Conservation (phyloP, 306 rosid genomes). For the Fragaria nilgerrensis region DNA sequence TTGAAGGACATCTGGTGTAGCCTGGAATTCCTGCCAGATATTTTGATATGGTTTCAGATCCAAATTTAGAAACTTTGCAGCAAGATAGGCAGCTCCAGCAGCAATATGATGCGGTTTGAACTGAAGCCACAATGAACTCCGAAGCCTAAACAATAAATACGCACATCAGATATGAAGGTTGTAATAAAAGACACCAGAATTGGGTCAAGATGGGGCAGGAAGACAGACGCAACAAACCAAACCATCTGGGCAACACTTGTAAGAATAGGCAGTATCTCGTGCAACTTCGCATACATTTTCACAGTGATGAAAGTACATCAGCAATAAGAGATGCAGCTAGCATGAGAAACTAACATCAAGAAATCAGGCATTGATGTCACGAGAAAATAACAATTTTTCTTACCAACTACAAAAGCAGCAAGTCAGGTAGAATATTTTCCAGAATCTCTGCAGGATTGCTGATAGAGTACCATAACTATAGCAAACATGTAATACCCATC, state of each 20-base stretch:
- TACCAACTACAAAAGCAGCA: slow-evolving; percentile 99
- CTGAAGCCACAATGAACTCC: slow-evolving; percentile 98
- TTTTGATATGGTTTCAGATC: slow-evolving; percentile 62
- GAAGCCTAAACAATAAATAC: slow-evolving; percentile 57
- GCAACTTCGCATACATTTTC: slow-evolving; percentile 55
- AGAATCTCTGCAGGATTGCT: slow-evolving; percentile 87
- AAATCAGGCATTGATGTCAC: slow-evolving; percentile 47
- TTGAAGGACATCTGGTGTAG: slow-evolving; percentile 87
- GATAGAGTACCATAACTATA: slow-evolving; percentile 85
- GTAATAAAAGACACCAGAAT: slow-evolving; percentile 20
- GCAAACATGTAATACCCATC: slow-evolving; percentile 60
- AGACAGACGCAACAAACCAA: slow-evolving; percentile 45
- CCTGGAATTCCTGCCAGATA: slow-evolving; percentile 86
- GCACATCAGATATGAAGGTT: slow-evolving; percentile 16
- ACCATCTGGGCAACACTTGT: slow-evolving; percentile 61
- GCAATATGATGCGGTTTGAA: slow-evolving; percentile 96
- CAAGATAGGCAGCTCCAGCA: slow-evolving; percentile 94
- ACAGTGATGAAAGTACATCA: slow-evolving; percentile 48
- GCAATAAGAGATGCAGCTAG: slow-evolving; percentile 36
- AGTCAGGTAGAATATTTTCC: slow-evolving; percentile 94
- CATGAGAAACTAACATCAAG: slow-evolving; percentile 27
- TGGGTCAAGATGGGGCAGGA: slow-evolving; percentile 27
- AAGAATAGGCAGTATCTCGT: slow-evolving; percentile 41
- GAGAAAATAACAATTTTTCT: slow-evolving; percentile 60
- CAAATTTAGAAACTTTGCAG: slow-evolving; percentile 75